Conservation (phyloP, 1,284 basidiomycete genomes). For the Farysia itapuensis region DNA sequence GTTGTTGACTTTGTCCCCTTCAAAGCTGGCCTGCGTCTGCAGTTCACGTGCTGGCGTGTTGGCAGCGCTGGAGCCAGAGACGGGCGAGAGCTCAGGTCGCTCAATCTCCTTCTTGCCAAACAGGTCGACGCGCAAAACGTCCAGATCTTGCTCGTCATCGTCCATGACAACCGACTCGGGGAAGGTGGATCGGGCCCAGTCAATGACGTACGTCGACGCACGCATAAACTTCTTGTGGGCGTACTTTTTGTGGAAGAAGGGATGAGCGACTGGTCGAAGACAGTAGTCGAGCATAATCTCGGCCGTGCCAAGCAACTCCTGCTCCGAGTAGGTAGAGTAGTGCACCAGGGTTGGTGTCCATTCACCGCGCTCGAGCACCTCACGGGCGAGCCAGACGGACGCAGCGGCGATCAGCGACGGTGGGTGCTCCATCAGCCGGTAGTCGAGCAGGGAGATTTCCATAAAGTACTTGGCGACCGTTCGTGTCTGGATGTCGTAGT, state of each 20-base stretch:
- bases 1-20: constrained; percentile 11
- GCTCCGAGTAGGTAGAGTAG: constrained; percentile 86
- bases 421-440: constrained; percentile 76
- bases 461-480: constrained; percentile 80
- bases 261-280: constrained; percentile 50
- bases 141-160: constrained; percentile 31
- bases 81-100: constrained; percentile 28
- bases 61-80: constrained; percentile 10
- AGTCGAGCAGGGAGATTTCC: constrained; percentile 86
- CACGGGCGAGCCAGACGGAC: constrained; percentile 84
- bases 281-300: constrained; percentile 88
- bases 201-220: constrained; percentile 52
- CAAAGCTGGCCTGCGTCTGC: constrained; percentile 10
- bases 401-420: constrained; percentile 87
- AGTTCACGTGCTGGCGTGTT: constrained; percentile 10
- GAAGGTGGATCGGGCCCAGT: constrained; percentile 53
- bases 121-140: constrained; percentile 47
- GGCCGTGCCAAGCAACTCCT: constrained; percentile 79
- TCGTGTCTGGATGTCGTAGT: constrained; percentile 76
- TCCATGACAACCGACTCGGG: constrained; percentile 45
- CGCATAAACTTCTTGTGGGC: constrained; percentile 59
- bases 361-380: constrained; percentile 77
- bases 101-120: constrained; percentile 38
- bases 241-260: constrained; percentile 58
- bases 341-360: constrained; percentile 84